Conservation (phyloP, 805 yeast genomes). For the Suhomyces faveliae region DNA sequence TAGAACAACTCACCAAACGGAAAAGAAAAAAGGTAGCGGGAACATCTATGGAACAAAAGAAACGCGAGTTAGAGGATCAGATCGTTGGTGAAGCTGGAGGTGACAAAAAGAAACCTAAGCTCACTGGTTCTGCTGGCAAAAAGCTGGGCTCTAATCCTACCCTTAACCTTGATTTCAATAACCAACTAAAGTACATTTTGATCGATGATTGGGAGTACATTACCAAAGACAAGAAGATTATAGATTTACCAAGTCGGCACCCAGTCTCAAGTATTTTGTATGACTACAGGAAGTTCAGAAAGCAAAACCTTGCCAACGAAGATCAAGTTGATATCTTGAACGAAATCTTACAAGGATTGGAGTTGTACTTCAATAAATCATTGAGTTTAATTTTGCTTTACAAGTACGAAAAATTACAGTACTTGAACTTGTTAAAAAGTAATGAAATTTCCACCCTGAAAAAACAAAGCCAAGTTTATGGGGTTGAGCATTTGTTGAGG, state of each 20-base stretch:
- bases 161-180: constrained; percentile 66
- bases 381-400: constrained; percentile 69
- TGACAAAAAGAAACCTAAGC: not conserved
- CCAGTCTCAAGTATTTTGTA: constrained; percentile 54
- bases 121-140: constrained; percentile 3
- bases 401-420: constrained; percentile 76
- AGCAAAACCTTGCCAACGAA: constrained; percentile 9
- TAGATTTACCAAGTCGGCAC: constrained; percentile 59
- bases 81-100: not conserved
- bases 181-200: constrained; percentile 62
- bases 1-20: constrained; percentile 35
- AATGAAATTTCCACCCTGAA: constrained; percentile 29
- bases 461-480: constrained; percentile 44
- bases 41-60: constrained; percentile 8
- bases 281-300: constrained; percentile 44
- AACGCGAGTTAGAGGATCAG: constrained; percentile 1
- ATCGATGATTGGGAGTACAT: constrained; percentile 94
- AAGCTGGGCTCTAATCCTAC: constrained; percentile 36
- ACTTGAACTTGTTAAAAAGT: constrained; percentile 46
- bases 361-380: constrained; percentile 69
- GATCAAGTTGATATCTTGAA: constrained; percentile 36
- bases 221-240: constrained; percentile 74
- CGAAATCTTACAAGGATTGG: constrained; percentile 72
- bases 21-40: constrained; percentile 15
- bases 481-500: constrained; percentile 79